Evolutionary conservation across 306 rosid genomes (phyloP), one percentile per base, ranked within the genome.

Genomic region (Gastrolobium villosum): DNA sequence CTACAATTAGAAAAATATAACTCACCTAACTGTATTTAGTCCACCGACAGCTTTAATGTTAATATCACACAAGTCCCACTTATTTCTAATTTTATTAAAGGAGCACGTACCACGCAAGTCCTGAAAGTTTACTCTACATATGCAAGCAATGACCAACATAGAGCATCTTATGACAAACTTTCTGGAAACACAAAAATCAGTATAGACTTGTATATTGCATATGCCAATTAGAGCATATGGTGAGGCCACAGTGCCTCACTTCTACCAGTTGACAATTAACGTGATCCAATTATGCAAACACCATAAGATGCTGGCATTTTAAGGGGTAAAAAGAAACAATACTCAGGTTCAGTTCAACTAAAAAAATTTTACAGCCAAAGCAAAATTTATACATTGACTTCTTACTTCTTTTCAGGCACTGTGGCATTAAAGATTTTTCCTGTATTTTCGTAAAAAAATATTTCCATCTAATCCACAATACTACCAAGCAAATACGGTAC

Each of bases 231-330:
- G n/a, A n/a, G n/a, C n/a, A n/a, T n/a, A n/a, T 44, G 53, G 15
- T 32, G 59, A 11, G 55, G 35, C 14, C 74, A 39, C 45, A 6
- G 28, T 49, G 52, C 36, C 44, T 26, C 14, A 52, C 10, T 68
- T 75, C 35, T 37, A 75, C 41, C 36, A 34, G 60, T 52, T 74
- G 67, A 59, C 49, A 81, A 37, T 63, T 41, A n/a, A 50, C 45
- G 32, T 35, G 14, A 41, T 48, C 32, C n/a, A 52, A 61, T 9
- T n/a, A 44, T 35, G n/a, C 74, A 68, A 60, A 50, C 52, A 32
- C 60, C 57, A 44, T 30, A 49, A 44, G 1, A 56, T 34, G 14
- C 61, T 35, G 45, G 48, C 30, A 46, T 39, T 14, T 14, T 10
- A 1, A 20, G 40, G n/a, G 70, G 45, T n/a, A 7, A 13, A 5